Evolutionary conservation across 1,139 yeast genomes (phyloP).

Genomic region (Hemisphaericaspora subhashii): DNA sequence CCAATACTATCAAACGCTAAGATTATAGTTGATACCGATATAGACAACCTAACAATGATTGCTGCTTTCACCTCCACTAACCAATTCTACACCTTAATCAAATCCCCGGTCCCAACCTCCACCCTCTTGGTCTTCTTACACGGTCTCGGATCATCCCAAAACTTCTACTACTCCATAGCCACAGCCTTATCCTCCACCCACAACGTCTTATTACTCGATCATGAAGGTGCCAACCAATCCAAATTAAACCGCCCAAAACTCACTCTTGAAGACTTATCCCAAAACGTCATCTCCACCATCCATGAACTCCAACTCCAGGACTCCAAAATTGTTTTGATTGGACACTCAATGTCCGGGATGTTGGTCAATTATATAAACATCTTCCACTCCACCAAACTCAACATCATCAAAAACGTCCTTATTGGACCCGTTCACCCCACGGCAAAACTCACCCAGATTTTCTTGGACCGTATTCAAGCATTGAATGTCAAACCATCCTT

Average conservation of each 20-base stretch:
- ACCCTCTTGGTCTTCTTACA: slow-evolving; percentile 21
- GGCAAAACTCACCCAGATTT: slow-evolving; percentile 15
- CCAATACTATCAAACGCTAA: not conserved
- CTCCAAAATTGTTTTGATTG: slow-evolving; percentile 19
- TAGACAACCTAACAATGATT: slow-evolving; percentile 7
- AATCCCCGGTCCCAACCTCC: slow-evolving; percentile 3
- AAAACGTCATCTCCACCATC: slow-evolving; percentile 19
- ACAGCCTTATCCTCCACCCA: slow-evolving; percentile 13
- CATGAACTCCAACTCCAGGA: slow-evolving; percentile 13
- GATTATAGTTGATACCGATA: too few relatives aligned
- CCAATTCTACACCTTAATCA: slow-evolving; percentile 10
- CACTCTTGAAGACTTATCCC: slow-evolving; percentile 19
- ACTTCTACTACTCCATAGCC: slow-evolving; percentile 22
- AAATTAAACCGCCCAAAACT: slow-evolving; percentile 12
- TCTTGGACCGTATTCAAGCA: slow-evolving; percentile 17
- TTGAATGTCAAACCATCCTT: slow-evolving; percentile 15
- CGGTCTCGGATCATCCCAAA: slow-evolving; percentile 29
- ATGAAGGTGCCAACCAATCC: slow-evolving; percentile 25
- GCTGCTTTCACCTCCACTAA: slow-evolving; percentile 9
- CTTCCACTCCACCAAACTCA: slow-evolving; percentile 6
- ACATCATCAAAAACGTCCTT: slow-evolving; percentile 17
- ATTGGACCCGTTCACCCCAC: slow-evolving; percentile 29
- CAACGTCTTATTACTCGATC: slow-evolving; percentile 23
- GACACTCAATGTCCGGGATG: slow-evolving; percentile 33
- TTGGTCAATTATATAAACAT: slow-evolving; percentile 19